phyloP scores from a whole-genome alignment of 306 rosid species.

The Medicago lupulina region DNA sequence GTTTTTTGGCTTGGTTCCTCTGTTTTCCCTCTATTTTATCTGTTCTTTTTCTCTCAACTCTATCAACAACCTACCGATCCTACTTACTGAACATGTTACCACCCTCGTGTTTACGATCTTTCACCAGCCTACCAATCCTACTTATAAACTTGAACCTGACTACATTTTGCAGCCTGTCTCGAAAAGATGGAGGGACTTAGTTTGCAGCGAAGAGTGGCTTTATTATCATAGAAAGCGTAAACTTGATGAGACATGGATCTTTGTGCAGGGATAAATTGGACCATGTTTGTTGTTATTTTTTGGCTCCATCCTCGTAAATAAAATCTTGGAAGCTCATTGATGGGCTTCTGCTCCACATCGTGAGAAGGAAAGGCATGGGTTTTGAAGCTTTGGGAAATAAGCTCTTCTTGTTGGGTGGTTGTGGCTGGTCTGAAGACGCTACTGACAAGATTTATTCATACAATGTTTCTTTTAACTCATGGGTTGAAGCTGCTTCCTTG shows the following conservation, averaged over 20 bases:
- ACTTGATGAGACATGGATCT: constrained; percentile 82
- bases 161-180: constrained; percentile 67
- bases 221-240: constrained; percentile 68
- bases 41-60: too few relatives aligned
- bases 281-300: constrained; percentile 63
- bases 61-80: too few relatives aligned
- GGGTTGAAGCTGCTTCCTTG: constrained; percentile 70
- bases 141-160: too few relatives aligned
- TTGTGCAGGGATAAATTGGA: constrained; percentile 74
- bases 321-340: constrained; percentile 75
- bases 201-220: constrained; percentile 76
- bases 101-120: too few relatives aligned
- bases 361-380: constrained; percentile 83
- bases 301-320: constrained; percentile 73
- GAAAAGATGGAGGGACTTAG: constrained; percentile 74
- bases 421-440: constrained; percentile 82
- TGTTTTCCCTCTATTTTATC: too few relatives aligned
- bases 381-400: constrained; percentile 82
- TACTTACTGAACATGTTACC: too few relatives aligned
- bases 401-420: constrained; percentile 86
- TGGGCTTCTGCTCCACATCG: constrained; percentile 58
- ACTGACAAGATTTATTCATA: constrained; percentile 76
- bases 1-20: too few relatives aligned
- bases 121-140: too few relatives aligned
- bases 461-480: constrained; percentile 61